A percentile compares a stretch with the other conserved stretches of the same genome.
Evolutionary conservation across 805 yeast species (phyloP).

Genomic region (Candida suzukii): DNA sequence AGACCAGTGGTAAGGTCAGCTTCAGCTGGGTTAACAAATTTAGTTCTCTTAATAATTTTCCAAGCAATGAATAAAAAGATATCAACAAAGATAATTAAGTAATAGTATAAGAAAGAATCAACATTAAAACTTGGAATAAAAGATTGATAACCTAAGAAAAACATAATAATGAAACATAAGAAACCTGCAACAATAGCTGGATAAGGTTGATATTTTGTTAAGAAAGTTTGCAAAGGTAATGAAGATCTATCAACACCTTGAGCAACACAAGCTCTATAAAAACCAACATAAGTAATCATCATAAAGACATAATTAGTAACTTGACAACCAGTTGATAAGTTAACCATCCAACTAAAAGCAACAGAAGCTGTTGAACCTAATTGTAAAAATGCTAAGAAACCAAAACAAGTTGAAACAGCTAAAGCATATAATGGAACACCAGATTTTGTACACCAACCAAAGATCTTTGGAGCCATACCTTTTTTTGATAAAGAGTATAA

Average conservation of each 20-base stretch:
- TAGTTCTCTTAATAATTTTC: constrained; percentile 28
- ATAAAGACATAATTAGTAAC: constrained; percentile 1
- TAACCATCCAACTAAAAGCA: constrained; percentile 31
- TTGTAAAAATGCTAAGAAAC: constrained; percentile 55
- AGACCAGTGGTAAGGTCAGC: constrained; percentile 34
- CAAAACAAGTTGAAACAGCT: constrained; percentile 42
- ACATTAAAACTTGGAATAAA: constrained; percentile 25
- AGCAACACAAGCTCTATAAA: constrained; percentile 45
- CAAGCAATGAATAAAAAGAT: constrained; percentile 22
- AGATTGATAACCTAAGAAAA: constrained; percentile 28
- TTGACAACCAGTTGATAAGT: constrained; percentile 2
- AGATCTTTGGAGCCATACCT: constrained; percentile 66
- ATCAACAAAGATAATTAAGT: constrained; percentile 29
- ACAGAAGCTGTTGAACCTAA: constrained; percentile 24
- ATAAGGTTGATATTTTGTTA: constrained; percentile 21
- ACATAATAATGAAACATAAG: constrained; percentile 26
- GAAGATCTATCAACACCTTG: constrained; percentile 37
- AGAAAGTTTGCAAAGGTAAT: constrained; percentile 38
- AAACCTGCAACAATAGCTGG: constrained; percentile 13
- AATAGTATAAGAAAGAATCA: constrained; percentile 28
- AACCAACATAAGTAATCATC: constrained; percentile 42
- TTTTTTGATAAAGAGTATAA: constrained; percentile 58
- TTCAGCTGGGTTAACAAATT: constrained; percentile 25
- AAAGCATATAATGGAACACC: constrained; percentile 70
- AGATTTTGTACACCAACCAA: constrained; percentile 47